Conservation (phyloP, 306 rosid genomes). For the Inga oerstediana region DNA sequence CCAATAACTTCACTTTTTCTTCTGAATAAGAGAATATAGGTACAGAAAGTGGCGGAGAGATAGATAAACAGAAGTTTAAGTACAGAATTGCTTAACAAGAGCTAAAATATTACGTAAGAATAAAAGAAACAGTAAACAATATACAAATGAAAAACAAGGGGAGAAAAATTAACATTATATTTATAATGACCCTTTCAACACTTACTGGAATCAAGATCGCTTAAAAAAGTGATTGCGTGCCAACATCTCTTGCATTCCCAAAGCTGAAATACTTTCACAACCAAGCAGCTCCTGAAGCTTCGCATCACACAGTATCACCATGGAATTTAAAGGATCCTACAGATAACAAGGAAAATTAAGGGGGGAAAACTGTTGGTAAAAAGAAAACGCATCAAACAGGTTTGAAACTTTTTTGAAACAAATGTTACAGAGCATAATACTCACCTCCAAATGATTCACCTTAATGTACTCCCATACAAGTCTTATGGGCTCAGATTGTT, state of each 20-base stretch:
- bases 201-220: slow-evolving; percentile 43
- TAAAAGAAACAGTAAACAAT: background rate
- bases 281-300: slow-evolving; percentile 77
- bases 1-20: background rate
- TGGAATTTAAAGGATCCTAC: slow-evolving; percentile 73
- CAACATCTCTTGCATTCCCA: slow-evolving; percentile 68
- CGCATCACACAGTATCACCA: slow-evolving; percentile 73
- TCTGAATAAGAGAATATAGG: slow-evolving; percentile 2
- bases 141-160: background rate
- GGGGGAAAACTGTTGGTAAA: background rate
- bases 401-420: background rate
- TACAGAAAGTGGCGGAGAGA: background rate
- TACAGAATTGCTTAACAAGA: background rate
- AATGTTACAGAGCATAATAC: slow-evolving; percentile 9
- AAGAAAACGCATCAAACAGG: slow-evolving; percentile 4
- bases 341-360: slow-evolving; percentile 5
- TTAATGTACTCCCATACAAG: slow-evolving; percentile 82
- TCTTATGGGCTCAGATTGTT: slow-evolving; percentile 63
- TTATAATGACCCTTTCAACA: slow-evolving; percentile 38
- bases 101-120: background rate
- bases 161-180: background rate
- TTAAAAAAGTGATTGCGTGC: slow-evolving; percentile 64
- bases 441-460: slow-evolving; percentile 71
- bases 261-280: slow-evolving; percentile 73
- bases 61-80: background rate